A percentile compares a stretch with the other conserved stretches of the same genome.
Evolutionary conservation across 306 rosid species (phyloP).

Genomic region (Carpinus viminea): DNA sequence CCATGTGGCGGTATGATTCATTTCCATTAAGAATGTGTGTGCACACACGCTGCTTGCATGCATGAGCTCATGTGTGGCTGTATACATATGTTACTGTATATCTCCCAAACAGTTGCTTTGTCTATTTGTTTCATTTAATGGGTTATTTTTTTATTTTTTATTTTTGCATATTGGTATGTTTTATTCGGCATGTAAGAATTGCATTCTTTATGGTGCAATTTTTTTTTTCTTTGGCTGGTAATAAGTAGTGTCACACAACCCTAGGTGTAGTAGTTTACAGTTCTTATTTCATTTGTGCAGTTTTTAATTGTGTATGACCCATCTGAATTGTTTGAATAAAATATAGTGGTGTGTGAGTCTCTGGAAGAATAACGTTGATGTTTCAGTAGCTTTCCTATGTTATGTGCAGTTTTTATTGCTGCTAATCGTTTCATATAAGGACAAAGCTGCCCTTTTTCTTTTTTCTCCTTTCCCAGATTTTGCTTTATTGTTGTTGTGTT

Average conservation of each 20-base stretch:
- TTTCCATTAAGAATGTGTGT: slow-evolving; percentile 15
- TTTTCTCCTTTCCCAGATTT: background rate
- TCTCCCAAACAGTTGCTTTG: background rate
- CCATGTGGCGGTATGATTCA: slow-evolving; percentile 83
- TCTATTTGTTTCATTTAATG: background rate
- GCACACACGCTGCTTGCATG: background rate
- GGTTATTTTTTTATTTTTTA: background rate
- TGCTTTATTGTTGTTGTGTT: background rate
- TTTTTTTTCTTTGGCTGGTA: background rate
- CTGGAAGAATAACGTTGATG: background rate
- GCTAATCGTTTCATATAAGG: background rate
- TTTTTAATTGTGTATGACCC: background rate
- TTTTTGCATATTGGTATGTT: background rate
- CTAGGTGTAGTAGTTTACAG: background rate
- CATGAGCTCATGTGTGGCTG: background rate
- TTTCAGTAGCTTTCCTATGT: background rate
- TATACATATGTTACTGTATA: background rate
- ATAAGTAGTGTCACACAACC: background rate
- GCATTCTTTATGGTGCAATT: background rate
- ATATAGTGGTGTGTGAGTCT: background rate
- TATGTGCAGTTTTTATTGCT: background rate
- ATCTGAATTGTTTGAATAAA: background rate
- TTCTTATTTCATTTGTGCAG: background rate
- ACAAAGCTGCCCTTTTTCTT: background rate
- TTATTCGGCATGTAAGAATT: background rate